Percentiles rank a stretch among this genome's conserved stretches.
Conservation (phyloP, 2,329 filamentous ascomycete species). For the Neofusicoccum laricinum region DNA sequence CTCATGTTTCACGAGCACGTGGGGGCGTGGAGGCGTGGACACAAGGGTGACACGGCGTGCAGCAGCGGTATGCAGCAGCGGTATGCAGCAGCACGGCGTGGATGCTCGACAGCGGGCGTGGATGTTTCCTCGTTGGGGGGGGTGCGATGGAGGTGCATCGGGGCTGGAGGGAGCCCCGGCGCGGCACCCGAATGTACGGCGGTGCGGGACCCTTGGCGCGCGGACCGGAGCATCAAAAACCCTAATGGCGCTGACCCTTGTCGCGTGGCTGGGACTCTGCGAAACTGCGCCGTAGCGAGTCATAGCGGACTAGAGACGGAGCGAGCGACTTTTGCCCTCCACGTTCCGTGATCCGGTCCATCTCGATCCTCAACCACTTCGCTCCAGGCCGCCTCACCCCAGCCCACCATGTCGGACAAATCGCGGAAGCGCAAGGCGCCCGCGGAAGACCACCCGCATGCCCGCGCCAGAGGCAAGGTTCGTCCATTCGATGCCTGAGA, state of each 20-base stretch:
- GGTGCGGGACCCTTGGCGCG: background rate
- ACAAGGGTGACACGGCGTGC: background rate
- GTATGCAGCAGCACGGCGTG: background rate
- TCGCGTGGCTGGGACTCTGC: background rate
- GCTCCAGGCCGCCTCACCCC: background rate
- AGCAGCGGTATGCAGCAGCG: background rate
- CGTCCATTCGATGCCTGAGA: background rate
- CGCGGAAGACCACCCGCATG: background rate
- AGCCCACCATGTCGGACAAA: conserved; percentile 14
- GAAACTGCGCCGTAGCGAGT: conserved; percentile 2
- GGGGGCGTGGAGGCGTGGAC: background rate
- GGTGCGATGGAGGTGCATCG: background rate
- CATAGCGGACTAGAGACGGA: background rate
- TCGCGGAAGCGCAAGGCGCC: conserved; percentile 20
- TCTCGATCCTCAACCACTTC: background rate
- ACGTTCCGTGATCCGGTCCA: background rate
- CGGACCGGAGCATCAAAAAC: conserved; percentile 14
- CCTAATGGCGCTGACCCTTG: background rate
- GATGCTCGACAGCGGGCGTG: background rate
- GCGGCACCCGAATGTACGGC: too few relatives aligned
- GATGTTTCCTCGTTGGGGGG: background rate
- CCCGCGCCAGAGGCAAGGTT: conserved; percentile 18
- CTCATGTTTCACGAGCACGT: background rate
- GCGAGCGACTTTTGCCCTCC: background rate
- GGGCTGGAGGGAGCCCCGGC: too few relatives aligned